These are phyloP conservation scores for Dendrobium huoshanense DNA, from an alignment of 106 monocot genomes.

Conservation along the genomic window DNA sequence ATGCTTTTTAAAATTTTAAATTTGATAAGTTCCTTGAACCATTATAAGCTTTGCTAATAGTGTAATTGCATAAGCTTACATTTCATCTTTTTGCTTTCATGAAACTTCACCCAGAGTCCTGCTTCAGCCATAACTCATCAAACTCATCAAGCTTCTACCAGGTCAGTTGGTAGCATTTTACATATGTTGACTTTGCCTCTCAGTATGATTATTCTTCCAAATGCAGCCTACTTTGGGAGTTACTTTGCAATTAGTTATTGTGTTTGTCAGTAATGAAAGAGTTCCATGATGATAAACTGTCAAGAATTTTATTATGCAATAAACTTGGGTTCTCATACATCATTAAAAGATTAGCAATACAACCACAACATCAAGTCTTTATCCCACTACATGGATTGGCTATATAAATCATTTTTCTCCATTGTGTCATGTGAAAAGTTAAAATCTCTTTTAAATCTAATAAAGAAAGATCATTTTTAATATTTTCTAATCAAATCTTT, in stretches of 20 bases:
- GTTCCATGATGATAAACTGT: background rate
- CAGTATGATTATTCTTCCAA: background rate
- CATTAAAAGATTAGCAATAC: background rate
- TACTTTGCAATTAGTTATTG: background rate
- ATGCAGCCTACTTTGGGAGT: background rate
- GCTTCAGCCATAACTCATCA: conserved; percentile 4
- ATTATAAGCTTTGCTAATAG: background rate
- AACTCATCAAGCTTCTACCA: background rate
- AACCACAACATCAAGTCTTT: too few relatives aligned
- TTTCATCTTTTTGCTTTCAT: background rate
- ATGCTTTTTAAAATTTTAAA: background rate
- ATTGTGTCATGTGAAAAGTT: too few relatives aligned
- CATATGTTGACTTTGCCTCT: background rate
- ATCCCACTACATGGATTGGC: too few relatives aligned
- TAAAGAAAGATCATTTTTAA: too few relatives aligned
- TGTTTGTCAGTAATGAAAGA: background rate
- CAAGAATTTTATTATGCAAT: background rate
- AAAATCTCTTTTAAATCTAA: too few relatives aligned
- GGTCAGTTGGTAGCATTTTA: background rate
- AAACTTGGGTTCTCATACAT: background rate
- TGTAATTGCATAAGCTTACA: background rate
- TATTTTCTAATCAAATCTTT: too few relatives aligned
- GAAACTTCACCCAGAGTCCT: conserved; percentile 1
- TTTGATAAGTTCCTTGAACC: background rate
- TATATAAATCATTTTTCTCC: too few relatives aligned